A percentile compares a stretch with the other conserved stretches of the same genome.
Evolutionary conservation across 352 stramenopile genomes (phyloP).

Genomic region (Pythium brachiatum): DNA sequence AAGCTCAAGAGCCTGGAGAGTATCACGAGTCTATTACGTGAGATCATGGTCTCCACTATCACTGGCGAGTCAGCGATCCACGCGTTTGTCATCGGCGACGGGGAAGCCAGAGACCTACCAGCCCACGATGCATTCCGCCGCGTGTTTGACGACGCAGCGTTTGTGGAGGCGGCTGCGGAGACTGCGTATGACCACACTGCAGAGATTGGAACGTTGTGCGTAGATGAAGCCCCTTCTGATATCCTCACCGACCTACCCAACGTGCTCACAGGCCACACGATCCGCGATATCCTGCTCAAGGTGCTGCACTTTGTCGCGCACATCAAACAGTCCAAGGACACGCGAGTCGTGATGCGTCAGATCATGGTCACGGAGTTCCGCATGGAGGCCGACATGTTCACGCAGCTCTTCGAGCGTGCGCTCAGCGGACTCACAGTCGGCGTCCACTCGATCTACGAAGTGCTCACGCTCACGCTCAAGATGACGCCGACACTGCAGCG

Average conservation of each 20-base stretch:
- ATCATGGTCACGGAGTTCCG: constrained; percentile 49
- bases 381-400: constrained; percentile 39
- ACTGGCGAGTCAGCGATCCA: constrained; percentile 27
- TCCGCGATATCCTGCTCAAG: constrained; percentile 65
- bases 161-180: constrained; percentile 3
- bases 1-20: constrained; percentile 59
- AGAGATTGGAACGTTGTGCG: neutral
- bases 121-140: constrained; percentile 12
- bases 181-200: neutral
- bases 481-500: constrained; percentile 58
- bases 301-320: constrained; percentile 63
- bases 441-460: constrained; percentile 46
- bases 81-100: constrained; percentile 21
- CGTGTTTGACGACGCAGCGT: constrained; percentile 14
- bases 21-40: constrained; percentile 52
- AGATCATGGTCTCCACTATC: constrained; percentile 68
- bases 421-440: constrained; percentile 42
- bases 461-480: constrained; percentile 41
- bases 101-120: neutral
- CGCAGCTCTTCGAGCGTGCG: constrained; percentile 40
- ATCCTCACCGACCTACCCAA: constrained; percentile 61
- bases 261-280: constrained; percentile 60
- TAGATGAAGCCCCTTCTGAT: constrained; percentile 23
- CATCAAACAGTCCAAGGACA: constrained; percentile 55
- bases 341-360: constrained; percentile 40